These are phyloP conservation scores for Wickerhamomyces sp. DNA, from an alignment of 1,139 yeast species.

Conservation along the genomic window DNA sequence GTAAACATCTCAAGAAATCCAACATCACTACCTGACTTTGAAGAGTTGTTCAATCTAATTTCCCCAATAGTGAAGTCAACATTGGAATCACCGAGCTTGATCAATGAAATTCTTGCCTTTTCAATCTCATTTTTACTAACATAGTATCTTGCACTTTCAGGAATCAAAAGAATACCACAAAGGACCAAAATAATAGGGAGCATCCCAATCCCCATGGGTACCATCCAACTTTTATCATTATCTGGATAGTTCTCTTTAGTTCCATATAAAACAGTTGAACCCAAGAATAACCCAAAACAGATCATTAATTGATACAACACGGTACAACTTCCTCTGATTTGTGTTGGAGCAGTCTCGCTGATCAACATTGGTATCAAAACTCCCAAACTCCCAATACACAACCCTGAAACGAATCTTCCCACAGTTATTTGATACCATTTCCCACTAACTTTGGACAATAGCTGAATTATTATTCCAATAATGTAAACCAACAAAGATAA, in stretches of 20 bases:
- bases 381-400: constrained; percentile 62
- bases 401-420: constrained; percentile 47
- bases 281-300: constrained; percentile 59
- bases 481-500: constrained; percentile 41
- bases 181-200: constrained; percentile 29
- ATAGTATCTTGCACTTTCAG: constrained; percentile 46
- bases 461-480: constrained; percentile 48
- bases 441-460: constrained; percentile 33
- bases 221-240: constrained; percentile 50
- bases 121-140: constrained; percentile 47
- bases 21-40: constrained; percentile 49
- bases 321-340: constrained; percentile 60
- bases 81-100: constrained; percentile 39
- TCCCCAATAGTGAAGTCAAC: constrained; percentile 54
- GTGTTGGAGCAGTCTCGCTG: constrained; percentile 63
- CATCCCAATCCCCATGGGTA: constrained; percentile 41
- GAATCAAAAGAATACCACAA: constrained; percentile 51
- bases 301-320: constrained; percentile 59
- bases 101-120: constrained; percentile 44
- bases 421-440: constrained; percentile 39
- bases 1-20: constrained; percentile 33
- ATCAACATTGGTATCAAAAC: constrained; percentile 62
- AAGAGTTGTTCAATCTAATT: constrained; percentile 55
- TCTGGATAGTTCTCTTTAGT: constrained; percentile 46
- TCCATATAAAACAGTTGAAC: constrained; percentile 59